Evolutionary conservation across 2,329 filamentous ascomycete species (phyloP), one percentile per base, ranked within the genome.

Genomic region (Epichloe sylvatica): DNA sequence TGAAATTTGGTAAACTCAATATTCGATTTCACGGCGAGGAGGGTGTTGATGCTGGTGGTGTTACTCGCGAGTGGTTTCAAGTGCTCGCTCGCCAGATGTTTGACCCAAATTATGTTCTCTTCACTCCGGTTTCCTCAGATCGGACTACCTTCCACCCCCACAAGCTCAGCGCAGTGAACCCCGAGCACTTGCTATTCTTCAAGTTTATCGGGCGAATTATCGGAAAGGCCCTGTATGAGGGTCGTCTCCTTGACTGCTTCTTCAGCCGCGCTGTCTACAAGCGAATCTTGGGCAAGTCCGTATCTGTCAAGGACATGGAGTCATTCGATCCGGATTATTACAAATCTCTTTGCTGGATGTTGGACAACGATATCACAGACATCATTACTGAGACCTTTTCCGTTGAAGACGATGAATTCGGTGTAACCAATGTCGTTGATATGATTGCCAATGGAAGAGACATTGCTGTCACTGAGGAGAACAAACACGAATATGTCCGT

Each of bases 221-320:
- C 58, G 94, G 92, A 60, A 98, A 98, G 69, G 92, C 92, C 37
- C 76, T 98, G 45, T 98, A 97, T 66, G 94, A 98, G 70, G 87
- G 88, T 43, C 86, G 92, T 50, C 82, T 98, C 36, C 81, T 98
- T 33, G 92, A 98, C 67, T 98, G 92, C 67, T 94, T 97, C 75
- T 98, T 98, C 73, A 97, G 91, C 69, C 83, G 92, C 62, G 94
- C 94, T 13, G 91, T 98, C 47, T 98, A 98, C 76, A 97, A 97
- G 73, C 85, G 88, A 57, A 96, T 98, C 55, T 79, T 98, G 30
- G 87, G 92, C 63, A 94, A 94, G 65, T 81, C 87, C 3, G 91
- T 97, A 39, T 96, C 90, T 8, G 85, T 98, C 67, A 98, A 98
- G 72, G 92, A 98, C 61, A 97, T 98, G 89, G 92, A 98, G 67